phyloP scores from a whole-genome alignment of 345 rosid species.

The Rubroshorea leprosula region DNA sequence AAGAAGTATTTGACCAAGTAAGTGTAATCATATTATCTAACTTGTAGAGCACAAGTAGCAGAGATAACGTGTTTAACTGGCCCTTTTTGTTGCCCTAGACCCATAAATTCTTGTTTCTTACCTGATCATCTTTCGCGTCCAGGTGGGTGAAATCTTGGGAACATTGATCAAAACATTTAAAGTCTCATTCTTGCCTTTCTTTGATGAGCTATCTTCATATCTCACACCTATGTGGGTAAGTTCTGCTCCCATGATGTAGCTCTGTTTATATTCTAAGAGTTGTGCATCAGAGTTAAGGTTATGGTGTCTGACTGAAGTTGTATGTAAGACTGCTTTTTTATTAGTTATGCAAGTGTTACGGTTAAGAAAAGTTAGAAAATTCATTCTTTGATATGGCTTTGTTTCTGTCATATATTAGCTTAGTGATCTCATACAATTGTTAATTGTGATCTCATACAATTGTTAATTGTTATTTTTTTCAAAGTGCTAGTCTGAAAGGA shows the following conservation, averaged over 20 bases:
- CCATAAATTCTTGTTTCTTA: conserved; percentile 5
- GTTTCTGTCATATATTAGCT: background rate
- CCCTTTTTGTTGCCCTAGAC: background rate
- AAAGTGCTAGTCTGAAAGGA: background rate
- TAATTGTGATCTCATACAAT: background rate
- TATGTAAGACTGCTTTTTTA: too few relatives aligned
- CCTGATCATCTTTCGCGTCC: conserved; percentile 13
- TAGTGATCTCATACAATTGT: background rate
- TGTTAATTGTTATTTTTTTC: background rate
- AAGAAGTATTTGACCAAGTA: conserved; percentile 99
- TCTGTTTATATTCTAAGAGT: background rate
- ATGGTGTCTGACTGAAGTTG: background rate
- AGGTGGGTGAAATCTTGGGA: conserved; percentile 99
- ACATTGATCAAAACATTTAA: conserved; percentile 93
- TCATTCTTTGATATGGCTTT: background rate
- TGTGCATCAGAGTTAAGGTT: background rate
- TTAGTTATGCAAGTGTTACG: background rate
- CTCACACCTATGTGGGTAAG: conserved; percentile 99
- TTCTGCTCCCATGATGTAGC: conserved; percentile 9
- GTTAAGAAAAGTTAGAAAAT: background rate
- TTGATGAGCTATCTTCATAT: conserved; percentile 87
- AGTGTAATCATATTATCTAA: conserved; percentile 24
- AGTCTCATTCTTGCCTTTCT: conserved; percentile 88
- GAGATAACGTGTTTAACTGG: conserved; percentile 1
- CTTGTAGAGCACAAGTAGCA: conserved; percentile 1